phyloP scores from a whole-genome alignment of 1,284 basidiomycete species.

The Coniophora puteana region DNA sequence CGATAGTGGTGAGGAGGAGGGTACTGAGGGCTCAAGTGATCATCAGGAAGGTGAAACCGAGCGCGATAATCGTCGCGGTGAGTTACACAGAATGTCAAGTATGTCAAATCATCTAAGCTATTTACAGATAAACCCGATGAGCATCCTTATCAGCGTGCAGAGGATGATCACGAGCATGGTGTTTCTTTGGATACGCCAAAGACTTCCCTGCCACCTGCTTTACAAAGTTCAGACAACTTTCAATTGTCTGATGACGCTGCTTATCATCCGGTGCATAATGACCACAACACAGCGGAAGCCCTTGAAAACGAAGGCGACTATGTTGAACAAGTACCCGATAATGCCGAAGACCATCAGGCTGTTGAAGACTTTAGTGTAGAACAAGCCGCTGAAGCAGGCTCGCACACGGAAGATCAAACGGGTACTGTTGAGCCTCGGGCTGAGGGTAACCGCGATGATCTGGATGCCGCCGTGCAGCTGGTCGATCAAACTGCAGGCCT shows the following conservation, averaged over 20 bases:
- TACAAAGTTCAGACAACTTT: conserved; percentile 8
- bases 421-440: conserved; percentile 11
- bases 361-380: conserved; percentile 16
- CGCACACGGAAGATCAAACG: conserved; percentile 21
- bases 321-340: conserved; percentile 16
- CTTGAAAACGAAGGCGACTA: conserved; percentile 22
- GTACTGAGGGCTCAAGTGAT: too few species aligned
- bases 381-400: conserved; percentile 31
- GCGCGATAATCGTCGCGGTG: not conserved
- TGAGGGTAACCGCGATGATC: conserved; percentile 8
- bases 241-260: conserved; percentile 10
- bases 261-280: conserved; percentile 15
- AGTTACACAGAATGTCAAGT: conserved; percentile 2
- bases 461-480: too few species aligned
- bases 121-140: too few species aligned
- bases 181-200: conserved; percentile 6
- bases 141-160: too few species aligned
- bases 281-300: conserved; percentile 7
- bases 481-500: too few species aligned
- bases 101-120: conserved; percentile 2
- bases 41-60: conserved; percentile 8
- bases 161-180: conserved; percentile 11
- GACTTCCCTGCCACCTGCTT: conserved; percentile 1
- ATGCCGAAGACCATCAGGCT: conserved; percentile 18
- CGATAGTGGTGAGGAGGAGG: conserved; percentile 16